Base-by-base conservation (phyloP, 73 alveolate species). In the Tetrahymena borealis region DNA sequence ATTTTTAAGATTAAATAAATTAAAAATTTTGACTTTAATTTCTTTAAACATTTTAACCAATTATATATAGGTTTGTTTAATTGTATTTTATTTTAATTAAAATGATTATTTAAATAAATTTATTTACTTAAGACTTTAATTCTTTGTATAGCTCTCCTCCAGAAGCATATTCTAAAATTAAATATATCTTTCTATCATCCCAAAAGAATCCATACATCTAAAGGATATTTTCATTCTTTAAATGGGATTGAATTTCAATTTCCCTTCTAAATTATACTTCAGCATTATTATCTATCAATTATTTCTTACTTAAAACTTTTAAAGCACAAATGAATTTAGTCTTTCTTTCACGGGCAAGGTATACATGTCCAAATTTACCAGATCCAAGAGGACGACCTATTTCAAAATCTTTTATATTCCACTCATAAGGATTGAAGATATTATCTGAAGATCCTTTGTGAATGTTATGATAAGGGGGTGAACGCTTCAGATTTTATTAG, bases 141-240 rank as follows among this genome's bases (percentile, higher is more conserved):
- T 94, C 90, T 43, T 91, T 77, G 94, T 78, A 97, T 43, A 97
- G 96, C 78, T 96, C 98, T 4, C 99, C 99, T 39, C 93, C 96
- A 33, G 98, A 95, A 40, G 98, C 97, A 92, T 97, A 97, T 93
- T 97, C 99, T 4, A 97, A 94, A 85, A 97, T 97, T 78, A 97
- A 85, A 93, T 95, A 97, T 24, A 97, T 92, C 42, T 94, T 96
- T 91, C 96, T 96, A 60, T 96, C 91, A 91, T 96, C 98, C 97
- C 97, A 94, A 93, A 97, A 97, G 95, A 94, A 97, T 78, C 97
- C 97, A 94, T 96, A 96, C 77, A 97, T 37, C 78, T 94, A 94
- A 32, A 97, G 94, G 9, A 97, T 96, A 94, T 97, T 97, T 20
- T 96, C 97, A 90, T 97, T 98, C 39, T 94, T 94, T 39, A 96